phyloP scores from a whole-genome alignment of 1,139 yeast species.

The Nematodospora anomalae region DNA sequence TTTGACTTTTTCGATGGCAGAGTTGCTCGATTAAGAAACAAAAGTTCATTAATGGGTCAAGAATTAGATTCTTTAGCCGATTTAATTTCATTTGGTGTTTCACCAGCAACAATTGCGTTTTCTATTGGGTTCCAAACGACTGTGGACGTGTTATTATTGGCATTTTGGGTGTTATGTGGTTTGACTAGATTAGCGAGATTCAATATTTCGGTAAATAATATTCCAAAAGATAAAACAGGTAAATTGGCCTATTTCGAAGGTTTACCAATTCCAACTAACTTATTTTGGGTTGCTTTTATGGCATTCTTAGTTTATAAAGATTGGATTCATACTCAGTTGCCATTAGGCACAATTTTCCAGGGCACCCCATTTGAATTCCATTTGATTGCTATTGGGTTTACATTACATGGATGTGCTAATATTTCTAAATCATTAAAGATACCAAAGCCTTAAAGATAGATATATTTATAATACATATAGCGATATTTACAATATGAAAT shows the following conservation, averaged over 20 bases:
- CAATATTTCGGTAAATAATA: slow-evolving; percentile 87
- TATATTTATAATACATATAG: background rate
- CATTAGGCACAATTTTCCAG: slow-evolving; percentile 60
- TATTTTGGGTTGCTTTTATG: slow-evolving; percentile 71
- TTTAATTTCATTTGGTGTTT: slow-evolving; percentile 86
- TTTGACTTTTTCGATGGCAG: slow-evolving; percentile 97
- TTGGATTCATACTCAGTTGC: slow-evolving; percentile 51
- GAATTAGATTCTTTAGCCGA: slow-evolving; percentile 96
- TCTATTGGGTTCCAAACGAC: slow-evolving; percentile 87
- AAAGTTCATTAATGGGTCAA: slow-evolving; percentile 93
- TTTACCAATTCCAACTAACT: slow-evolving; percentile 88
- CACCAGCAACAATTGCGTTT: slow-evolving; percentile 91
- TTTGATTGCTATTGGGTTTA: slow-evolving; percentile 61
- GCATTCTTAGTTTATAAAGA: slow-evolving; percentile 59
- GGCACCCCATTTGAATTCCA: slow-evolving; percentile 72
- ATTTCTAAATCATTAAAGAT: slow-evolving; percentile 87
- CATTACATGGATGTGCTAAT: slow-evolving; percentile 85
- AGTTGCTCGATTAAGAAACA: slow-evolving; percentile 91
- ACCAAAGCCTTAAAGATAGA: slow-evolving; percentile 66
- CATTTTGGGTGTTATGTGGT: slow-evolving; percentile 91
- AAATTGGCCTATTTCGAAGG: slow-evolving; percentile 90
- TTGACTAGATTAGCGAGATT: slow-evolving; percentile 91
- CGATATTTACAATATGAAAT: background rate
- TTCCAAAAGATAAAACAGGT: slow-evolving; percentile 85
- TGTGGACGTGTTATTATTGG: slow-evolving; percentile 69